A percentile compares a stretch with the other conserved stretches of the same genome.
Conservation (phyloP, 2,329 filamentous ascomycete species). For the Pseudocercospora vitis region DNA sequence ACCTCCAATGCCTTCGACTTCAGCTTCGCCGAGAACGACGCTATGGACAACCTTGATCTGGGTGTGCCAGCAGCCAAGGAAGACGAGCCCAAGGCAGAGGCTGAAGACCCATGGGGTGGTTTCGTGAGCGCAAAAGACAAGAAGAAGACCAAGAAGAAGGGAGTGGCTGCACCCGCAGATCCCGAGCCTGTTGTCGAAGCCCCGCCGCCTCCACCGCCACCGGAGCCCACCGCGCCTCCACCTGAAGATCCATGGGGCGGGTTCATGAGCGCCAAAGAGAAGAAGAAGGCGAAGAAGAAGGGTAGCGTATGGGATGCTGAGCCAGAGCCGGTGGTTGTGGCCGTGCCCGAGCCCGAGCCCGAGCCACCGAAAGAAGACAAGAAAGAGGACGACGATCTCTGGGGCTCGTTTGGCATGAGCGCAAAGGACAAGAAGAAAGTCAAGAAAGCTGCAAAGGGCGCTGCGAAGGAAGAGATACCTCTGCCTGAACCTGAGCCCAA, state of each 20-base stretch:
- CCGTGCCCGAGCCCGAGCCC: slow-evolving; percentile 42
- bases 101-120: slow-evolving; percentile 30
- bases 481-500: slow-evolving; percentile 21
- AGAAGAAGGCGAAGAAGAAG: slow-evolving; percentile 50
- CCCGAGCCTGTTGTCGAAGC: slow-evolving; percentile 30
- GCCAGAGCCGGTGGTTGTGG: slow-evolving; percentile 37
- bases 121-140: slow-evolving; percentile 37
- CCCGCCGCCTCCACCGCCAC: slow-evolving; percentile 31
- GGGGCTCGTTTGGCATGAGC: slow-evolving; percentile 34
- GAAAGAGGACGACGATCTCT: slow-evolving; percentile 42
- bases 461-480: slow-evolving; percentile 33
- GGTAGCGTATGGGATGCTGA: slow-evolving; percentile 36
- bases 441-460: slow-evolving; percentile 51
- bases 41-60: slow-evolving; percentile 22
- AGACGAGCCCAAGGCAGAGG: slow-evolving; percentile 27
- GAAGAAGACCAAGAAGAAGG: slow-evolving; percentile 35
- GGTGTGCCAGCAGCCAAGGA: slow-evolving; percentile 22
- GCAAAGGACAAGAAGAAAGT: slow-evolving; percentile 49
- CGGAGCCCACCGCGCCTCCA: slow-evolving; percentile 30
- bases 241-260: slow-evolving; percentile 38
- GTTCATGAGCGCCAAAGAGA: slow-evolving; percentile 33
- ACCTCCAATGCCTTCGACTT: slow-evolving; percentile 40
- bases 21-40: slow-evolving; percentile 30
- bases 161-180: slow-evolving; percentile 18
- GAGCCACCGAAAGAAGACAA: slow-evolving; percentile 40